Evolutionary conservation across 169 alveolate genomes (phyloP).

Genomic region (Cryptosporidium meleagridis): DNA sequence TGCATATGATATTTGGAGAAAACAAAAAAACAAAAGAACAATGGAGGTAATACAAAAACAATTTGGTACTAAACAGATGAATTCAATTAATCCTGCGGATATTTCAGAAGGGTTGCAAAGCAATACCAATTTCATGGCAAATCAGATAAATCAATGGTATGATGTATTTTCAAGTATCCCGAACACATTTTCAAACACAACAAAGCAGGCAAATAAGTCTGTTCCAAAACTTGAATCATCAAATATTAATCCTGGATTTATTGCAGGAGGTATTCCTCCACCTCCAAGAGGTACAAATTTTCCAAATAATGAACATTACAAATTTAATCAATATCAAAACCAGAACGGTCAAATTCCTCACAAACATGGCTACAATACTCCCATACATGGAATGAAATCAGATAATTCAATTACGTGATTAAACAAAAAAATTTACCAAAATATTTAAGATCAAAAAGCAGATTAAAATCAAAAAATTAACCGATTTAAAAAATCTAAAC

Average conservation of each 20-base stretch:
- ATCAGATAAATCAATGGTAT: conserved; percentile 66
- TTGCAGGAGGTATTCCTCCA: conserved; percentile 75
- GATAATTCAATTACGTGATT: conserved; percentile 1
- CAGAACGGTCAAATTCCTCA: not conserved
- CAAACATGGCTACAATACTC: not conserved
- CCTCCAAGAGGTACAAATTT: conserved; percentile 33
- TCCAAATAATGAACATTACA: not conserved
- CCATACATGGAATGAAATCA: not conserved
- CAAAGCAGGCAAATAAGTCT: conserved; percentile 4
- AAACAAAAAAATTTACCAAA: not conserved
- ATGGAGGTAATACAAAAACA: conserved; percentile 65
- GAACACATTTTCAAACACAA: not conserved
- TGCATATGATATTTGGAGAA: conserved; percentile 66
- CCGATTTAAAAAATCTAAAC: not conserved
- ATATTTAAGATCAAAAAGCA: not conserved
- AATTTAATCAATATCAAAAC: not conserved
- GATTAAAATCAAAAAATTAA: not conserved
- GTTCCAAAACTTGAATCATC: conserved; percentile 23
- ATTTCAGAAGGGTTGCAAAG: conserved; percentile 73
- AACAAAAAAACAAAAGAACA: conserved; percentile 61
- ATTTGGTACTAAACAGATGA: conserved; percentile 41
- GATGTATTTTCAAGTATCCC: conserved; percentile 57
- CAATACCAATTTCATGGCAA: conserved; percentile 60
- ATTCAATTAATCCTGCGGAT: conserved; percentile 46
- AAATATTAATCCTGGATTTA: conserved; percentile 57